Conservation (phyloP, 352 stramenopile species). For the Peronospora destructor region DNA sequence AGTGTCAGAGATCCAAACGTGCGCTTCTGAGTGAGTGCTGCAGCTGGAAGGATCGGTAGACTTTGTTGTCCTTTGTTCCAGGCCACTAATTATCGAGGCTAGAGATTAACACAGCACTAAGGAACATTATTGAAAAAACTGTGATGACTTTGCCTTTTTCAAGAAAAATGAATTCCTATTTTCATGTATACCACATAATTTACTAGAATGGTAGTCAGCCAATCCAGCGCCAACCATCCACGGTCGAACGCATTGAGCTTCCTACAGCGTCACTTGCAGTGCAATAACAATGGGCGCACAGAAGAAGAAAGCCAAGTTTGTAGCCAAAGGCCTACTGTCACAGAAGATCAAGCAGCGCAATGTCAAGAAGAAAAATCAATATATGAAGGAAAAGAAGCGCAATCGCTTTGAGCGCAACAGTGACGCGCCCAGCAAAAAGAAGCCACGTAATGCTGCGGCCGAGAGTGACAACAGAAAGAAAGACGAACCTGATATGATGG, state of each 20-base stretch:
- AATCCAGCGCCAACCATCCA: not conserved
- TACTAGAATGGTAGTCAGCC: not conserved
- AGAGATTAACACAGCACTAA: too few species aligned
- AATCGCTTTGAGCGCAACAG: constrained; percentile 57
- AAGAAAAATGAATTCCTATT: too few species aligned
- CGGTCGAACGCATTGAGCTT: not conserved
- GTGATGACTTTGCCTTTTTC: too few species aligned
- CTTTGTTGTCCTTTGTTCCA: too few species aligned
- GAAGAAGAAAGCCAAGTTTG: constrained; percentile 88
- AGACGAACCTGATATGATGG: constrained; percentile 71
- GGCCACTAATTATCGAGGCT: too few species aligned
- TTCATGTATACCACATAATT: constrained; percentile 1
- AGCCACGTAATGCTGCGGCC: constrained; percentile 25
- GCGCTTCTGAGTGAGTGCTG: too few species aligned
- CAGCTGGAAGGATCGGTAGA: too few species aligned
- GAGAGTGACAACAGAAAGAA: constrained; percentile 30
- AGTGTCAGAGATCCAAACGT: too few species aligned
- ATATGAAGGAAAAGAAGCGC: constrained; percentile 74
- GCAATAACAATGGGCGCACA: constrained; percentile 38
- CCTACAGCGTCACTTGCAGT: not conserved
- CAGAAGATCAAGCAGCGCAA: constrained; percentile 85
- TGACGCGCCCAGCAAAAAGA: constrained; percentile 52
- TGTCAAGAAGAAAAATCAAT: constrained; percentile 73
- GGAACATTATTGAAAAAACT: too few species aligned
- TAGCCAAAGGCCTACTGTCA: constrained; percentile 69